phyloP scores from a whole-genome alignment of 2,329 filamentous ascomycete species.

The Biscogniauxia sp. region DNA sequence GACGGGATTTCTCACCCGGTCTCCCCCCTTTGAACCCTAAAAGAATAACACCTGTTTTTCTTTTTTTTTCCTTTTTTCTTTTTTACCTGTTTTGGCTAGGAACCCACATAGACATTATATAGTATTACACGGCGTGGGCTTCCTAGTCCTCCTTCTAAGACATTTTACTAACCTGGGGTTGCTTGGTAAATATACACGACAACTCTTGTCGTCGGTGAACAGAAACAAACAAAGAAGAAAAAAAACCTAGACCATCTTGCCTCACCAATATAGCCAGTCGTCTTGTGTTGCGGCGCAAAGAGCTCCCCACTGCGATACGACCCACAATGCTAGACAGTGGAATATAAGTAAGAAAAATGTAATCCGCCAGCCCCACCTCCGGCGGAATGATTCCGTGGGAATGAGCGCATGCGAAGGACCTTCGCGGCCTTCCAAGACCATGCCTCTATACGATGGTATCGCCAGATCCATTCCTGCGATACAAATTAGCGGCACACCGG shows the following conservation, averaged over 20 bases:
- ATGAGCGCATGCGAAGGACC: conserved; percentile 13
- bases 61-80: no score
- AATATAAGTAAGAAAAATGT: conserved; percentile 34
- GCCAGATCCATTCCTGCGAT: conserved; percentile 68
- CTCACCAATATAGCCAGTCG: conserved; percentile 25
- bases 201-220: neutral
- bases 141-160: neutral
- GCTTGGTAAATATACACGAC: neutral
- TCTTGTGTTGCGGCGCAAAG: conserved; percentile 31
- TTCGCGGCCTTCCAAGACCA: conserved; percentile 7
- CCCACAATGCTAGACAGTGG: conserved; percentile 35
- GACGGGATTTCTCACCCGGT: no score
- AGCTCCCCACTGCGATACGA: conserved; percentile 29
- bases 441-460: conserved; percentile 31
- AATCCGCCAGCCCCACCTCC: conserved; percentile 34
- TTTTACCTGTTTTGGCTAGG: no score
- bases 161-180: neutral
- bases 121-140: neutral
- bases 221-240: neutral
- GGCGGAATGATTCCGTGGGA: conserved; percentile 12
- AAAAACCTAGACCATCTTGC: no score
- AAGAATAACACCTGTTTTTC: no score
- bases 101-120: neutral
- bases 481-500: conserved; percentile 65
- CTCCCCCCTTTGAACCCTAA: no score